Percentiles rank a stretch among this genome's conserved stretches.
Evolutionary conservation across 1,139 yeast genomes (phyloP).

Genomic region (Pichia sp.): DNA sequence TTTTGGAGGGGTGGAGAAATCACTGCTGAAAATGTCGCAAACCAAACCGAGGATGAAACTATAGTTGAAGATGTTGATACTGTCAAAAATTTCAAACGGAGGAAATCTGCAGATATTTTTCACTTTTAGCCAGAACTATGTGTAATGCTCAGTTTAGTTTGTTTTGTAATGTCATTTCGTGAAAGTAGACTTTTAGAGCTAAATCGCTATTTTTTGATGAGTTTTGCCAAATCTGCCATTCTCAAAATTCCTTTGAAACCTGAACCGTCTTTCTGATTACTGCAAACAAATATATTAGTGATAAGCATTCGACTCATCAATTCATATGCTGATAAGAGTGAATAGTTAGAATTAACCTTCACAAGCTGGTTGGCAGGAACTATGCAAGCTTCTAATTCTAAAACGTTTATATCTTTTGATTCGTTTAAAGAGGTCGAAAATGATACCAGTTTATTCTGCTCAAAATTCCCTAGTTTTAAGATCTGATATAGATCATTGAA

Average conservation of each 20-base stretch:
- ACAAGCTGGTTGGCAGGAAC: slow-evolving; percentile 18
- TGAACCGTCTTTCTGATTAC: slow-evolving; percentile 9
- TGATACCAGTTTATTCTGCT: slow-evolving; percentile 6
- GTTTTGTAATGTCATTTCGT: too few species aligned
- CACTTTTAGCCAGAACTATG: too few species aligned
- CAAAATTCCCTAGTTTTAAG: not conserved
- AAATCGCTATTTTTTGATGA: slow-evolving; percentile 8
- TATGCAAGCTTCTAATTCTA: slow-evolving; percentile 11
- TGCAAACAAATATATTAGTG: slow-evolving; percentile 26
- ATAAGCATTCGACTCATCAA: slow-evolving; percentile 32
- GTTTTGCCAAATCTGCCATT: slow-evolving; percentile 26
- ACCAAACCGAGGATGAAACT: not conserved
- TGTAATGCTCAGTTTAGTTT: too few species aligned
- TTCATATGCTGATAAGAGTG: slow-evolving; percentile 32
- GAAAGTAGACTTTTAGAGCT: too few species aligned
- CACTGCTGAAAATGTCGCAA: not conserved
- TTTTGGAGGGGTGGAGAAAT: slow-evolving; percentile 11
- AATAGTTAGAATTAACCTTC: slow-evolving; percentile 25
- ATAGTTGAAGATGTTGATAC: not conserved
- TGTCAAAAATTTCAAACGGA: not conserved
- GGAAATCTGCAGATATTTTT: not conserved
- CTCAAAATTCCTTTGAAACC: slow-evolving; percentile 30
- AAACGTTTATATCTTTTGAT: not conserved
- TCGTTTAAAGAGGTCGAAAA: slow-evolving; percentile 6
- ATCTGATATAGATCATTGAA: slow-evolving; percentile 9